phyloP scores from a whole-genome alignment of 345 rosid species.

The Bruguiera parviflora region DNA sequence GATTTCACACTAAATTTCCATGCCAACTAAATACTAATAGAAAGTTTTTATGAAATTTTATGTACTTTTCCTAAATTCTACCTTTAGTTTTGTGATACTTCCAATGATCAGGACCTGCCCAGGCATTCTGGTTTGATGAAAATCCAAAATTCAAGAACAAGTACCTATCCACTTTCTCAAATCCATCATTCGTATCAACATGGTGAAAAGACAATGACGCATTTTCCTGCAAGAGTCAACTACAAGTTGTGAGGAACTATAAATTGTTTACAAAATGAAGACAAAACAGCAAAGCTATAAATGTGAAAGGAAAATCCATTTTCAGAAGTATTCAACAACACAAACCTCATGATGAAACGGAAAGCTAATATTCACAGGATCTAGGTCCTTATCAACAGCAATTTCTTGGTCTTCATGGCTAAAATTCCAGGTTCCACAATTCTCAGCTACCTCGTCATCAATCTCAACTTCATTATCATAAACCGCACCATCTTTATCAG shows the following conservation, averaged over 20 bases:
- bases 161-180: constrained; percentile 60
- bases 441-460: constrained; percentile 50
- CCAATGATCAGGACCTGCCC: constrained; percentile 99
- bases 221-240: constrained; percentile 45
- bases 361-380: constrained; percentile 45
- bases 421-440: constrained; percentile 41
- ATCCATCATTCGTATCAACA: constrained; percentile 45
- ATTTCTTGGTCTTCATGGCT: constrained; percentile 53
- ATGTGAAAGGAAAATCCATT: constrained; percentile 4
- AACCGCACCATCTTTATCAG: constrained; percentile 22
- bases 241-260: constrained; percentile 3
- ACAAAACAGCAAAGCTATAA: not conserved
- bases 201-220: constrained; percentile 42
- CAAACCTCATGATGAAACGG: constrained; percentile 59
- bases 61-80: constrained; percentile 22
- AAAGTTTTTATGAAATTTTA: constrained; percentile 7
- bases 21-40: not conserved
- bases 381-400: constrained; percentile 41
- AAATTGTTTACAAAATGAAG: constrained; percentile 10
- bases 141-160: constrained; percentile 69
- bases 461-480: constrained; percentile 38
- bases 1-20: constrained; percentile 9
- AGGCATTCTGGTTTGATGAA: constrained; percentile 68
- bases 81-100: constrained; percentile 78
- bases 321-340: constrained; percentile 5